Conservation (phyloP, 768 basidiomycete species). For the Hypholoma fasciculare region DNA sequence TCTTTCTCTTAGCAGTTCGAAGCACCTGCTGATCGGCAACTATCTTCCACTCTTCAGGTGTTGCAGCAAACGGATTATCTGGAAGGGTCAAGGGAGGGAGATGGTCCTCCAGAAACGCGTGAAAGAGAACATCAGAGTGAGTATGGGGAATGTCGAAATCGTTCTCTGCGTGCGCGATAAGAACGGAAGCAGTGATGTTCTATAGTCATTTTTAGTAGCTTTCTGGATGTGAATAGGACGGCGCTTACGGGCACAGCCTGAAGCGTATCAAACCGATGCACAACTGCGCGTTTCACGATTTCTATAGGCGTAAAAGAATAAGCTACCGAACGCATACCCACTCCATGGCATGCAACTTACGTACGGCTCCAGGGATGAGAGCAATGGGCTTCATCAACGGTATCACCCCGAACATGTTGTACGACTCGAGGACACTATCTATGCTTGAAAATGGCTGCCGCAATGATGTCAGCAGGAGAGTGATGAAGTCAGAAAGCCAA, state of each 20-base stretch:
- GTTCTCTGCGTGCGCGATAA: constrained; percentile 77
- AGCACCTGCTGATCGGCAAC: constrained; percentile 37
- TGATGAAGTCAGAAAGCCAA: constrained; percentile 9
- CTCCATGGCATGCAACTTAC: constrained; percentile 42
- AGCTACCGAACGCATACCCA: neutral
- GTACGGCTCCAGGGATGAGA: constrained; percentile 58
- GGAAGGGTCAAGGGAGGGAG: constrained; percentile 47
- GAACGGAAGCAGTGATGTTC: constrained; percentile 66
- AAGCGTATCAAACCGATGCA: constrained; percentile 63
- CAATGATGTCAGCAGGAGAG: neutral
- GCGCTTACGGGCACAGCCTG: constrained; percentile 56
- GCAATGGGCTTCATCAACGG: constrained; percentile 76
- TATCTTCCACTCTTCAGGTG: constrained; percentile 42
- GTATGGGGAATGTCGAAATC: constrained; percentile 78
- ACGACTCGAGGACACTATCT: constrained; percentile 64
- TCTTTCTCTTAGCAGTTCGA: constrained; percentile 41
- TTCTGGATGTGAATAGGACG: too few species aligned
- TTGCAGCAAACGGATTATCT: constrained; percentile 21
- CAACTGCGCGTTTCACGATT: constrained; percentile 46
- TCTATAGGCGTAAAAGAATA: constrained; percentile 29
- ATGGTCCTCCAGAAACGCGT: constrained; percentile 64
- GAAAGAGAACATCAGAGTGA: constrained; percentile 75
- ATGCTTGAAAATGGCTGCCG: constrained; percentile 62
- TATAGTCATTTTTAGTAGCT: constrained; percentile 22
- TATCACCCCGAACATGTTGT: constrained; percentile 61